A percentile compares a stretch with the other conserved stretches of the same genome.
Conservation (phyloP, 495 filamentous ascomycete species). For the Durotheca rogersii region DNA sequence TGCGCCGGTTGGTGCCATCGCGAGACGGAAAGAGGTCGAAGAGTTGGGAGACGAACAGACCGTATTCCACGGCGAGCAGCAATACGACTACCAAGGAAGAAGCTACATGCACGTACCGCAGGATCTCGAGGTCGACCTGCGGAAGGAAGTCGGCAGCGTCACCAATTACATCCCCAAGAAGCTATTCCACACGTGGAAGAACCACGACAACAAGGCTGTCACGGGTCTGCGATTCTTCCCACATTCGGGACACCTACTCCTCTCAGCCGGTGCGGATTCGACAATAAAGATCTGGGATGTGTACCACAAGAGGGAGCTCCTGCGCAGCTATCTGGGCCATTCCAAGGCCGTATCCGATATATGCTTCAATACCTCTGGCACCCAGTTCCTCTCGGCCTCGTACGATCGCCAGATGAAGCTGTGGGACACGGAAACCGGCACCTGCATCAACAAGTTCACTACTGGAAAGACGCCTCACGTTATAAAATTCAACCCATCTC, state of each 20-base stretch:
- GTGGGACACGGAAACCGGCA: constrained; percentile 96
- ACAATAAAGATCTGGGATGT: constrained; percentile 95
- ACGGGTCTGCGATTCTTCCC: constrained; percentile 89
- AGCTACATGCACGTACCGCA: constrained; percentile 97
- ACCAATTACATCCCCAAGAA: constrained; percentile 96
- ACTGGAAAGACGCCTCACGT: constrained; percentile 95
- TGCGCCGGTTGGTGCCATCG: constrained; percentile 57
- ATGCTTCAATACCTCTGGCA: constrained; percentile 80
- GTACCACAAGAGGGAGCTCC: constrained; percentile 81
- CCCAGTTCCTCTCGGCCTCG: constrained; percentile 83
- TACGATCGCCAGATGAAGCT: constrained; percentile 95
- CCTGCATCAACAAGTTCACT: constrained; percentile 80
- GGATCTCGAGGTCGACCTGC: constrained; percentile 86
- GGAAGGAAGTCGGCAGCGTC: constrained; percentile 71
- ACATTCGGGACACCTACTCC: constrained; percentile 76
- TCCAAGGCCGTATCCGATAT: constrained; percentile 87
- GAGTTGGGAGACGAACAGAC: constrained; percentile 69
- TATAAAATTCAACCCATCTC: constrained; percentile 82
- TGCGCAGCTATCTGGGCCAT: constrained; percentile 89
- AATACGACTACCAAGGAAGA: constrained; percentile 87
- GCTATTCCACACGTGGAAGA: constrained; percentile 82
- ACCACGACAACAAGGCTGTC: constrained; percentile 76
- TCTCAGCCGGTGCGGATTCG: constrained; percentile 82
- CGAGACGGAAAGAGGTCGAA: constrained; percentile 58
- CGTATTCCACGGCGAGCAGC: constrained; percentile 79